Percentiles rank a stretch among this genome's conserved stretches.
Conservation (phyloP, 2,329 filamentous ascomycete species). For the Claviceps arundinis region DNA sequence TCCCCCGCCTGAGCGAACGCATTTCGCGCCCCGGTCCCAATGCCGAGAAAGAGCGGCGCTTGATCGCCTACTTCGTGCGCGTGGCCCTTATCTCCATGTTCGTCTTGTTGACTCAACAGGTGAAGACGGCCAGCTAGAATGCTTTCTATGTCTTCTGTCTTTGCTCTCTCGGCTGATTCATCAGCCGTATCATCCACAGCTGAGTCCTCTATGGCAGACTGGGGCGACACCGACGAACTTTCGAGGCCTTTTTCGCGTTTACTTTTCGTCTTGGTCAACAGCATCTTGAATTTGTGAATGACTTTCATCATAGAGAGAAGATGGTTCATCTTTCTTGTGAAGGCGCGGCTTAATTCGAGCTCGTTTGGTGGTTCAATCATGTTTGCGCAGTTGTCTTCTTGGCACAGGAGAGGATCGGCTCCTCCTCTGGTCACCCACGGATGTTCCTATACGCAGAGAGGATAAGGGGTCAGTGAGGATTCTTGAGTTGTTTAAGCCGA, state of each 20-base stretch:
- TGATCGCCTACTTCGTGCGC: constrained; percentile 52
- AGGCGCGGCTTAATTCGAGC: constrained; percentile 78
- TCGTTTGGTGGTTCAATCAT: constrained; percentile 75
- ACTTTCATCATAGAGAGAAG: constrained; percentile 85
- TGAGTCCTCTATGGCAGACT: background rate
- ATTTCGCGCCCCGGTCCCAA: constrained; percentile 52
- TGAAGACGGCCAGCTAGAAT: constrained; percentile 34
- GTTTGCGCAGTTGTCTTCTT: constrained; percentile 75
- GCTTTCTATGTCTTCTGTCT: constrained; percentile 34
- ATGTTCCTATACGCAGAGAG: constrained; percentile 48
- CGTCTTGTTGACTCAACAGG: constrained; percentile 18
- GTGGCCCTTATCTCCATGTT: constrained; percentile 27
- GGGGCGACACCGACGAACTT: background rate
- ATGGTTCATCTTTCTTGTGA: constrained; percentile 79
- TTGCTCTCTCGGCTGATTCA: constrained; percentile 21
- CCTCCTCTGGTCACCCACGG: constrained; percentile 83
- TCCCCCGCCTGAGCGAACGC: constrained; percentile 27
- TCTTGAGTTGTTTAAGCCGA: background rate
- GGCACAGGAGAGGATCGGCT: constrained; percentile 61
- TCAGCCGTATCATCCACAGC: constrained; percentile 14
- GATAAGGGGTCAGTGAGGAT: background rate
- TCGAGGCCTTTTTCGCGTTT: constrained; percentile 9
- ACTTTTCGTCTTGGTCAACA: constrained; percentile 33
- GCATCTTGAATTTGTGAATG: constrained; percentile 72
- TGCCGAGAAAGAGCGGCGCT: constrained; percentile 54